Evolutionary conservation across 371 early-diverging fungal genomes (phyloP).

Genomic region (Thermomucor indicae-seudaticae): DNA sequence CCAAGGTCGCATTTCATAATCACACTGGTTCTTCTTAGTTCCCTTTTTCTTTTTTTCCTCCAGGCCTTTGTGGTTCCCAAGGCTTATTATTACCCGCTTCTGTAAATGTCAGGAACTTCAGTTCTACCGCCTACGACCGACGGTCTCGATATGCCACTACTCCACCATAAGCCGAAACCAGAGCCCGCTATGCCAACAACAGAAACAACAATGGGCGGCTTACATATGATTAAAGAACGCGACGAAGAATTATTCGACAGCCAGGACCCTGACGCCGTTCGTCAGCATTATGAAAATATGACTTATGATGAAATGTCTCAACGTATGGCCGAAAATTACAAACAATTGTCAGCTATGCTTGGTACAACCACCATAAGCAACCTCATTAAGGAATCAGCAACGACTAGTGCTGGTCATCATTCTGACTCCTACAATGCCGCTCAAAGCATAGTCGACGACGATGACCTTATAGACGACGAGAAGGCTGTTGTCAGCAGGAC

Average conservation of each 20-base stretch:
- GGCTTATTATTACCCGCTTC: background rate
- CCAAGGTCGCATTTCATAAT: too few species aligned
- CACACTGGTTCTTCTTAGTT: background rate
- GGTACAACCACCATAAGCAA: conserved; percentile 10
- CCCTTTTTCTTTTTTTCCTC: background rate
- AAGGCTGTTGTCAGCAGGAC: conserved; percentile 3
- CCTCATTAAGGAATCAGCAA: conserved; percentile 10
- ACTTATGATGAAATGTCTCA: conserved; percentile 42
- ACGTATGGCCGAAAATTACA: conserved; percentile 38
- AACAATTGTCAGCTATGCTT: conserved; percentile 34
- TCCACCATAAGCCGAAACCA: conserved; percentile 9
- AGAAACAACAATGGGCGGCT: conserved; percentile 7
- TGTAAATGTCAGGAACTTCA: conserved; percentile 14
- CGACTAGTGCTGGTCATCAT: conserved; percentile 5
- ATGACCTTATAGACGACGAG: conserved; percentile 4
- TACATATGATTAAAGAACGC: conserved; percentile 19
- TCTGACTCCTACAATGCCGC: background rate
- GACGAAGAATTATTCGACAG: conserved; percentile 12
- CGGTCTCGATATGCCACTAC: conserved; percentile 11
- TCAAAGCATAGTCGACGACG: too few species aligned
- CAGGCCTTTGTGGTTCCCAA: background rate
- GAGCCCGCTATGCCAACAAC: background rate
- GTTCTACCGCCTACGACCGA: conserved; percentile 10
- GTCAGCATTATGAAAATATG: conserved; percentile 41
- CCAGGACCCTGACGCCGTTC: conserved; percentile 4